Evolutionary conservation across 352 stramenopile species (phyloP).

Genomic region (Phytophthora cryptogea): DNA sequence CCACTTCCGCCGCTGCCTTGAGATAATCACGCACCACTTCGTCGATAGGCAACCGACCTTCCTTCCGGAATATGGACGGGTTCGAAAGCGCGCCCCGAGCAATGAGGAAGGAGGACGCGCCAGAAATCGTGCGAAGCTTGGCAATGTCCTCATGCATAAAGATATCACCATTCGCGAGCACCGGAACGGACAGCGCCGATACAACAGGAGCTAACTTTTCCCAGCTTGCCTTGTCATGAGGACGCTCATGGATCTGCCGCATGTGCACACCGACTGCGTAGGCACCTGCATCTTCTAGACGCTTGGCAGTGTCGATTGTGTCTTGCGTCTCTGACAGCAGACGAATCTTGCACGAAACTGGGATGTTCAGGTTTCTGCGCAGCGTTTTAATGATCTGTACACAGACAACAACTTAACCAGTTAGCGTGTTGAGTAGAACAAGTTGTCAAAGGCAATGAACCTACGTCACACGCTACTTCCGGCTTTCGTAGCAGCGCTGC

Average conservation of each 20-base stretch:
- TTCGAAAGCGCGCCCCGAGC: slow-evolving; percentile 84
- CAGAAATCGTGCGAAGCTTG: slow-evolving; percentile 61
- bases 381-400: slow-evolving; percentile 82
- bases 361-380: slow-evolving; percentile 77
- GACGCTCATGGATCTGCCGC: slow-evolving; percentile 67
- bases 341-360: slow-evolving; percentile 90
- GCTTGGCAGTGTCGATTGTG: slow-evolving; percentile 74
- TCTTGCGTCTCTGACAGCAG: slow-evolving; percentile 63
- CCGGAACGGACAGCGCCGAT: slow-evolving; percentile 73
- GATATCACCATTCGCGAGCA: slow-evolving; percentile 91
- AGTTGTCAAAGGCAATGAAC: slow-evolving; percentile 1
- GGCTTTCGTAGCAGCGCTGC: slow-evolving; percentile 89
- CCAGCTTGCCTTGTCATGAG: slow-evolving; percentile 73
- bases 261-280: slow-evolving; percentile 76
- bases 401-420: background rate
- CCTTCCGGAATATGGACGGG: slow-evolving; percentile 77
- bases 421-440: too few relatives aligned
- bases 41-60: slow-evolving; percentile 62
- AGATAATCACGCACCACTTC: slow-evolving; percentile 78
- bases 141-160: slow-evolving; percentile 76
- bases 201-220: slow-evolving; percentile 67
- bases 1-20: slow-evolving; percentile 70
- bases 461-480: slow-evolving; percentile 83
- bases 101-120: slow-evolving; percentile 80
- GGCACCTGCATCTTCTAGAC: slow-evolving; percentile 66